phyloP scores from a whole-genome alignment of 306 rosid genomes.

The Malus asiatica region DNA sequence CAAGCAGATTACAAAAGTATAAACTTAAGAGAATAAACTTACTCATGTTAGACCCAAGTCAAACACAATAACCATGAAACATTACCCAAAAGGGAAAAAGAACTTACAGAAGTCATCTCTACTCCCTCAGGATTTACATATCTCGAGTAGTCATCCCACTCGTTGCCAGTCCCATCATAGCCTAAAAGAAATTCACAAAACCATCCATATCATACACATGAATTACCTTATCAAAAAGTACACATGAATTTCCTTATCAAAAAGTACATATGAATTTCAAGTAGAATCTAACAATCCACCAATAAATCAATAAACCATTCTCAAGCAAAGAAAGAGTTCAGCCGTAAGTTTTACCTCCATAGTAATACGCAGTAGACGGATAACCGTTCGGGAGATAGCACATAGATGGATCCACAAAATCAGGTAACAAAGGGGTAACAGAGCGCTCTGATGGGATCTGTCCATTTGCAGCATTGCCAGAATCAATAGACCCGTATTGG shows the following conservation, averaged over 20 bases:
- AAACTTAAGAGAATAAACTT: background rate
- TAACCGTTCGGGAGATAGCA: constrained; percentile 77
- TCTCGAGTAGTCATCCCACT: constrained; percentile 81
- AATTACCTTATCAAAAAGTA: background rate
- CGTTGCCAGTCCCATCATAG: constrained; percentile 58
- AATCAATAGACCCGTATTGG: constrained; percentile 71
- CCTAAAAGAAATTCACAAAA: constrained; percentile 27
- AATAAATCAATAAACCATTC: background rate
- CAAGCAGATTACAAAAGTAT: background rate
- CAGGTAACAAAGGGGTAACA: constrained; percentile 59
- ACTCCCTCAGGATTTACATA: constrained; percentile 73
- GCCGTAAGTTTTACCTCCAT: constrained; percentile 48
- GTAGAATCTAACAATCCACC: background rate
- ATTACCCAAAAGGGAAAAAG: background rate
- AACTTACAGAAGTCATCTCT: constrained; percentile 71
- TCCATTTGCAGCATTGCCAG: constrained; percentile 55
- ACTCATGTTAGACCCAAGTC: background rate
- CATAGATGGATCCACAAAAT: constrained; percentile 61
- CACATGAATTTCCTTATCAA: too few species aligned
- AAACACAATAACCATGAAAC: background rate
- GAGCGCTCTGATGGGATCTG: constrained; percentile 83
- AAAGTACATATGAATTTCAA: background rate
- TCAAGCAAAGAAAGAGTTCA: background rate
- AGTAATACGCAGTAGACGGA: constrained; percentile 64
- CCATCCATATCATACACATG: background rate